Evolutionary conservation across 257 asterid genomes (phyloP), one percentile per base, ranked within the genome.

Genomic region (Solanum tarijense): DNA sequence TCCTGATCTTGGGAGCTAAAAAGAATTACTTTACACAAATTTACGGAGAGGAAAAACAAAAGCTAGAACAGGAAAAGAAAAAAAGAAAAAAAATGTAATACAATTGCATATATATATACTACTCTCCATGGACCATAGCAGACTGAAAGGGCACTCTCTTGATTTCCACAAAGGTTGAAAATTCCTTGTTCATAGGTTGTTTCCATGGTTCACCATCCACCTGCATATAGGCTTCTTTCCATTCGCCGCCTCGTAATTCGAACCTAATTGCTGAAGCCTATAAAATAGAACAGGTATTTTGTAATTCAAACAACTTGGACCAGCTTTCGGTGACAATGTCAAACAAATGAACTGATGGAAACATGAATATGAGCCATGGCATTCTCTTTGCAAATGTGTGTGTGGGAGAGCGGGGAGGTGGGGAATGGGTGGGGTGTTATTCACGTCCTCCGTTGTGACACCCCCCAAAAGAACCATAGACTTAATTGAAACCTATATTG

Each of bases 181-280:
- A 94, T 6, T 94, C 97, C 89, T 90, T 92, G 91, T 91, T 83
- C 89, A 94, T 91, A 2, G 98, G 99, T 87, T 95, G 99, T 89
- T 95, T 95, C 99, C 98, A 96, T 65, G 99, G 99, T 89, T 96
- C 98, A 2, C 99, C 99, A 65, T 96, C 99, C 95, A 94, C 92
- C 92, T 96, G 99, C 98, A 95, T 91, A 88, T 88, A 95, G 4
- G 96, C 95, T 87, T 95, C 91, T 14, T 87, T 90, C 99, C 99
- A 96, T 88, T 95, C 99, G 60, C 98, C 99, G 23, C 99, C 99
- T 93, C 99, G 90, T 9, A 96, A 95, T 92, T 96, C 98, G 48
- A 94, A 95, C 60, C 98, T 93, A 74, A 96, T 94, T 31, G 91
- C 91, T 21, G 99, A 93, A 76, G 96, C 99, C 98, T 94, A 89